Evolutionary conservation across 176 grass and related monocot genomes (phyloP).

Genomic region (Hyparrhenia diplandra): DNA sequence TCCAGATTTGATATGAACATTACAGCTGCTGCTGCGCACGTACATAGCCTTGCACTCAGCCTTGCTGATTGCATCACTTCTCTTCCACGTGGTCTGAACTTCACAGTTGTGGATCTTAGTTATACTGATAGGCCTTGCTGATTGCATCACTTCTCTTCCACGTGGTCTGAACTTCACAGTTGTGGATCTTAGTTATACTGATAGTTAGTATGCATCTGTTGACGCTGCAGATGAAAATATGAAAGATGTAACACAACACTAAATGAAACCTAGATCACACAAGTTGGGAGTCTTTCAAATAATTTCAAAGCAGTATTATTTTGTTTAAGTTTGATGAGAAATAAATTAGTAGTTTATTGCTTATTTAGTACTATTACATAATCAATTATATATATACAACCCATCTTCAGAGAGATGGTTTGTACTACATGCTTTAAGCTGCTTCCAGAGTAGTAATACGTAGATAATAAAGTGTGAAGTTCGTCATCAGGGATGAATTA

Average conservation of each 20-base stretch:
- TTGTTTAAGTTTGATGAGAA: neutral
- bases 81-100: neutral
- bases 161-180: too few relatives aligned
- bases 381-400: neutral
- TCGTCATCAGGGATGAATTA: neutral
- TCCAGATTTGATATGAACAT: neutral
- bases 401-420: neutral
- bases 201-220: neutral
- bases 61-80: too few relatives aligned
- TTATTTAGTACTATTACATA: neutral
- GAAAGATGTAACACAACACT: neutral
- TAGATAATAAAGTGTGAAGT: neutral
- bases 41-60: neutral
- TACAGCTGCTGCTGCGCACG: neutral
- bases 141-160: too few relatives aligned
- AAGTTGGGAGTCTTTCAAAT: neutral
- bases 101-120: neutral
- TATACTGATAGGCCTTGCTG: neutral
- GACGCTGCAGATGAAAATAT: neutral
- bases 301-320: neutral
- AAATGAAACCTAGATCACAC: neutral
- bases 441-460: neutral
- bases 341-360: neutral
- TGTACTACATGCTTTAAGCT: neutral
- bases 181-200: too few relatives aligned